Evolutionary conservation across 306 rosid species (phyloP), one percentile per base, ranked within the genome.

Genomic region (Rosa lucieae): DNA sequence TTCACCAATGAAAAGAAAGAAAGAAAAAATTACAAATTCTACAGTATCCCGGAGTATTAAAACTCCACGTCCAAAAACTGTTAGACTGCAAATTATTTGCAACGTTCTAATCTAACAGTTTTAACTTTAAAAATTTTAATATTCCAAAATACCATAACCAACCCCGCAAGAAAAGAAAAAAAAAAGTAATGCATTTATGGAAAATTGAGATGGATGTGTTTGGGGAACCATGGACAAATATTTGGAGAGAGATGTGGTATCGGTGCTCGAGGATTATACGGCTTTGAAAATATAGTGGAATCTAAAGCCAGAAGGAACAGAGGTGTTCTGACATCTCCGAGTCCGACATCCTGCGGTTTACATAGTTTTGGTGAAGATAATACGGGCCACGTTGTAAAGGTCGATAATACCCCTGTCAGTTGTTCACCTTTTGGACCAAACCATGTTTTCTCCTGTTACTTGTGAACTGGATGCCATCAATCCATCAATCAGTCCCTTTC

Each of bases 191-290:
- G 58, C 21, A 52, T 15, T 52, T 52, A 17, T 52, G 21, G 58
- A 52, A 15, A 52, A 1, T 4, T 52, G 58, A 6, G 21, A 52
- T 52, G 58, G 1, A 4, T 55, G 29, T 55, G 10, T 18, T 53
- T 53, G 21, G 59, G 23, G 2, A 15, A 5, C 37, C n/a, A 2
- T 20, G 65, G 15, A 58, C 65, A 58, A 58, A 23, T 58, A 23
- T 58, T 21, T 58, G 35, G 23, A 4, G 43, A 9, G 8, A 43
- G 49, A 9, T 46, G 0, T 0, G 67, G 1, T 35, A 59, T 17
- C 68, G 8, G 52, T 44, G 80, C 21, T 75, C 76, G 80, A 75
- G 48, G 80, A 75, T 80, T 74, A 68, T 43, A 7, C 15, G 39
- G 23, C 6, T 18, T 53, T 53, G 59, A 53, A 53, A 53, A 53